Evolutionary conservation across 2,329 filamentous ascomycete species (phyloP), one percentile per base, ranked within the genome.

Genomic region (Nemania abortiva): DNA sequence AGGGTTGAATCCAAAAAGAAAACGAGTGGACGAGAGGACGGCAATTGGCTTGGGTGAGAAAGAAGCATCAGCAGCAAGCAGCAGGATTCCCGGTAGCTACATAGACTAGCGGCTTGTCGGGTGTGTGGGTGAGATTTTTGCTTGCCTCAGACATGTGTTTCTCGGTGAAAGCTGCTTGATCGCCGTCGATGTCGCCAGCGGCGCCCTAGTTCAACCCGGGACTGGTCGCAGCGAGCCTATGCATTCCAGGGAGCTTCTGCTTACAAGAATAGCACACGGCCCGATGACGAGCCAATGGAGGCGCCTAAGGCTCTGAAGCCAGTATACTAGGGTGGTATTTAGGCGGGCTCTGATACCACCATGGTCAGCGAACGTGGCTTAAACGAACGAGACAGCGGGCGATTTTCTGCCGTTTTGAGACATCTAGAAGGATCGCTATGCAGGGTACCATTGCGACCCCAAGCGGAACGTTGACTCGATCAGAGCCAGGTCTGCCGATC

Each of bases 341-440:
- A 31, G 47, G 61, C 57, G 49, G 61, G 66, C 66, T 68, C 22
- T 42, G 15, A 22, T 7, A 53, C 22, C n/a, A 50, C 39, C n/a
- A 52, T 64, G 60, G 55, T 54, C 56, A 64, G 65, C 64, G 58
- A 68, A 65, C 37, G 68, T 70, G 64, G 64, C 68, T 68, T 63
- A 50, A 34, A 49, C 53, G 53, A 63, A 3, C 18, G 45, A 53
- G 57, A 55, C 52, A 58, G 42, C 42, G 57, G 24, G 6, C 31
- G 42, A 58, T 58, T 50, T 55, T 29, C 55, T 63, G 56, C 59
- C 61, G 22, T 31, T 54, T 61, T 27, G 39, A 49, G 64, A 64
- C 65, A 57, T 31, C 15, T 27, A 34, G 59, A 57, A 70, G 64
- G 68, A 70, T 67, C 52, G 54, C 55, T 20, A 52, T 39, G 49